phyloP scores from a whole-genome alignment of 208 protist genomes.

The Acanthamoeba lenticulata region DNA sequence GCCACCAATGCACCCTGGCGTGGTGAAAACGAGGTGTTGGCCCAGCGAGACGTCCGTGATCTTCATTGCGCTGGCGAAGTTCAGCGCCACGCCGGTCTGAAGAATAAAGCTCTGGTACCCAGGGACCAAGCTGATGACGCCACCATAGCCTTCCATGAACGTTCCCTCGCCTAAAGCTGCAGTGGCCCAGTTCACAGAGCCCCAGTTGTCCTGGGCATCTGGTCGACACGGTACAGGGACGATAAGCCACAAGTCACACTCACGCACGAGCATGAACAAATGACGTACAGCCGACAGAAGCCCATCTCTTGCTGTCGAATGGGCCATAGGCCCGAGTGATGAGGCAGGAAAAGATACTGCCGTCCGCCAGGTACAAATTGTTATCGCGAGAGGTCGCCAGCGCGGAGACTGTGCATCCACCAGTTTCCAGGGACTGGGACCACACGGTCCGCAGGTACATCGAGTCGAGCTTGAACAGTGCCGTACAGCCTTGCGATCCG shows the following conservation, averaged over 20 bases:
- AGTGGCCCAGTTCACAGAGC: not conserved
- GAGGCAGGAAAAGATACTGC: not conserved
- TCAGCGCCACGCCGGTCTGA: not conserved
- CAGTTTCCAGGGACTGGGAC: not conserved
- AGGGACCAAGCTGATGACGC: not conserved
- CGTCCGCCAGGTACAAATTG: not conserved
- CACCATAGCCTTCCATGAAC: not conserved
- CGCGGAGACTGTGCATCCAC: not conserved
- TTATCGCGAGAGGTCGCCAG: not conserved
- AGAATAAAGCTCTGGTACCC: not conserved
- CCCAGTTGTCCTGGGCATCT: not conserved
- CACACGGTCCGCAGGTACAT: not conserved
- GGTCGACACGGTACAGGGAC: not conserved
- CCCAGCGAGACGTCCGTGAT: not conserved
- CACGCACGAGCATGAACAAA: not conserved
- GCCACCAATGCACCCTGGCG: not conserved
- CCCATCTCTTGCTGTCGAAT: not conserved
- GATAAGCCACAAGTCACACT: not conserved
- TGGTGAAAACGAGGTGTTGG: not conserved
- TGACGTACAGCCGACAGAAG: not conserved
- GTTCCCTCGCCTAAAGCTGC: not conserved
- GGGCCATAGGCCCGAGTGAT: not conserved
- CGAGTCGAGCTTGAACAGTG: not conserved
- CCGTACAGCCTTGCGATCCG: not conserved
- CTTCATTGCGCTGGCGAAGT: not conserved